A percentile compares a stretch with the other conserved stretches of the same genome.
These are phyloP conservation scores for Sporothrix luriei DNA, from an alignment of 2,329 filamentous ascomycete genomes.

Conservation along the genomic window DNA sequence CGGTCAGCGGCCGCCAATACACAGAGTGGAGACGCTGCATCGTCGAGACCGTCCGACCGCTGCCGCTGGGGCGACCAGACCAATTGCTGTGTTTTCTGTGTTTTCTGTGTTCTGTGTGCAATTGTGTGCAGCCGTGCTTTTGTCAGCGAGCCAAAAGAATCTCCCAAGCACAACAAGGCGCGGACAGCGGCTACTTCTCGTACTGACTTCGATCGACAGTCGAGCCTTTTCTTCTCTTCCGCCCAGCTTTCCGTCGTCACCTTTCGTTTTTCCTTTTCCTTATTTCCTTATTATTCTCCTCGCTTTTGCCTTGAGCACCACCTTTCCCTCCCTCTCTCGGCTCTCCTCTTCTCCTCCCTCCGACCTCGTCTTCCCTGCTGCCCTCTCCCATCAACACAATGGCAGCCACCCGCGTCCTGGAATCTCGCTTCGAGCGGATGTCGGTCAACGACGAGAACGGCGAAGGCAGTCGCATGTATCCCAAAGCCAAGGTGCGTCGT, in stretches of 20 bases:
- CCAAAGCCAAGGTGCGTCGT: conserved; percentile 72
- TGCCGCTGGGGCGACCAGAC: conserved; percentile 7
- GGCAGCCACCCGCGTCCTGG: conserved; percentile 72
- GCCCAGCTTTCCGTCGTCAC: conserved; percentile 11
- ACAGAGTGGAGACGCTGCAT: conserved; percentile 26
- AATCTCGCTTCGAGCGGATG: conserved; percentile 86
- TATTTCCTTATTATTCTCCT: neutral
- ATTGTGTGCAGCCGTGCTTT: neutral
- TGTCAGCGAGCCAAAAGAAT: neutral
- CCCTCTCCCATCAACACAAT: conserved; percentile 48
- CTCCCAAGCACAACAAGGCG: conserved; percentile 2
- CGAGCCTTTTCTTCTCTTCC: conserved; percentile 7
- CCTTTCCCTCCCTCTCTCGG: neutral
- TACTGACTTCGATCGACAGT: conserved; percentile 2
- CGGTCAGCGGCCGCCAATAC: neutral
- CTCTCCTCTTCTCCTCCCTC: neutral
- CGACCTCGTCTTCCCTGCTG: neutral
- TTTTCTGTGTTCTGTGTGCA: too few species aligned
- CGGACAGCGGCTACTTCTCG: neutral
- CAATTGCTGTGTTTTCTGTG: conserved; percentile 1
- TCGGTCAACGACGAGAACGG: conserved; percentile 89
- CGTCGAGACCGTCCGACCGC: conserved; percentile 10
- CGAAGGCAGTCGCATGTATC: conserved; percentile 58
- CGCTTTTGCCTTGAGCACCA: neutral
- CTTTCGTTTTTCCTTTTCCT: neutral